phyloP scores from a whole-genome alignment of 345 rosid genomes.

The Melastoma malabathricum region DNA sequence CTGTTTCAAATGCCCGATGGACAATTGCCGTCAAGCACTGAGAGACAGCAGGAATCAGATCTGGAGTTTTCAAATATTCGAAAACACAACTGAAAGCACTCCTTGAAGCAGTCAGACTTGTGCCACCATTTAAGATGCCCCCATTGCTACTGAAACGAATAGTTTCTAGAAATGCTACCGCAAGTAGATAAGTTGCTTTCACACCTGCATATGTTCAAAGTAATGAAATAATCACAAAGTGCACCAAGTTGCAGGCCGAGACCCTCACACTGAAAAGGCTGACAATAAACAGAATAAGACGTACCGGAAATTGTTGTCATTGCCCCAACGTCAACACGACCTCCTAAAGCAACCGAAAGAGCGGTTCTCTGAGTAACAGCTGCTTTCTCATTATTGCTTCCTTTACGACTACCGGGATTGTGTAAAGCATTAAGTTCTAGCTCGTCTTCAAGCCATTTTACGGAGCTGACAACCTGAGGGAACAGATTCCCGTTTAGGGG shows the following conservation, averaged over 20 bases:
- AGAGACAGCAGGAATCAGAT: slow-evolving; percentile 78
- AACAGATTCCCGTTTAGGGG: slow-evolving; percentile 2
- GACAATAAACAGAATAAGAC: slow-evolving; percentile 4
- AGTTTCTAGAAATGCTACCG: slow-evolving; percentile 91
- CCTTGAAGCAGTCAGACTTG: slow-evolving; percentile 52
- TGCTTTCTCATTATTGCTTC: slow-evolving; percentile 89
- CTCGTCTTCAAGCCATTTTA: slow-evolving; percentile 99
- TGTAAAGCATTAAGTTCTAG: slow-evolving; percentile 94
- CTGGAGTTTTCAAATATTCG: slow-evolving; percentile 92
- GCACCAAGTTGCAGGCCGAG: not conserved
- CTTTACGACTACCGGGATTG: slow-evolving; percentile 87
- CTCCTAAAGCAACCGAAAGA: slow-evolving; percentile 92
- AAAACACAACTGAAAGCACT: slow-evolving; percentile 97
- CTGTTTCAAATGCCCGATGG: slow-evolving; percentile 87
- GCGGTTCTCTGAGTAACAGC: slow-evolving; percentile 77
- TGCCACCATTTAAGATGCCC: slow-evolving; percentile 82
- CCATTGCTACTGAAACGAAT: slow-evolving; percentile 96
- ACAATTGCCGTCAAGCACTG: slow-evolving; percentile 90
- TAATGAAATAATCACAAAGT: not conserved
- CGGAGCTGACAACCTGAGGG: slow-evolving; percentile 85
- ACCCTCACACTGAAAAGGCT: slow-evolving; percentile 1
- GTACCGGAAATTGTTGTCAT: slow-evolving; percentile 95
- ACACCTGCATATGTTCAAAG: slow-evolving; percentile 51
- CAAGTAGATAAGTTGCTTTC: slow-evolving; percentile 98
- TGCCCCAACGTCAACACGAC: slow-evolving; percentile 72